Evolutionary conservation across 768 basidiomycete genomes (phyloP), one percentile per base, ranked within the genome.

Genomic region (Lactarius hengduanensis): DNA sequence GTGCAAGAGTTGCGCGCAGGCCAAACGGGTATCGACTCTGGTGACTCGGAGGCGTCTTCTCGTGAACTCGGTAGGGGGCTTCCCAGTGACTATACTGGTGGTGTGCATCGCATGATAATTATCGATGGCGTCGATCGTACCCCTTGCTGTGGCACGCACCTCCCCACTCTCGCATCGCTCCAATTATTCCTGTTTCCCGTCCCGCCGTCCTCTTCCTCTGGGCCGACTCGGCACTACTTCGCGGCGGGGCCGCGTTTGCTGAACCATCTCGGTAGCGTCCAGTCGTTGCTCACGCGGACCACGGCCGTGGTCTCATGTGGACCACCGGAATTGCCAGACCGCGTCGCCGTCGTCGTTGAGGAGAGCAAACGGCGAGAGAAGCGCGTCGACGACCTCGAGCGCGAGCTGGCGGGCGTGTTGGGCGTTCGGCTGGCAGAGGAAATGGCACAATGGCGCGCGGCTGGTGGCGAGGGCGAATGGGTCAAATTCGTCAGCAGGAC

Each of bases 91-190:
- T 92, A 92, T 71, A 86, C 87, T 8, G 90, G 89, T 4, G 88
- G 87, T 16, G 84, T 90, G 68, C 90, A 83, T 72, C 81, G 94
- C n/a, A 86, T 90, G 11, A 85, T 95, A 38, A 81, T 89, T 32
- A 96, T 97, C 61, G 90, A 94, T 60, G 87, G 86, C 15, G 79
- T 94, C 5, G 94, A 95, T 74, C 82, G 88, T 47, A 91, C 88
- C 74, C 89, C 89, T 86, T 92, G 92, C 76, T 91, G 90, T 63
- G 90, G 91, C 13, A 92, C 94, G 18, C 95, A 97, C 75, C 81
- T 89, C 61, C 90, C 93, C 7, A 86, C 86, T 61, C 82, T 95
- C 58, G 81, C 88, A 68, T 86, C 88, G 71, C 81, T 91, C 38
- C 86, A 91, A 71, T 77, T 92, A 60, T 88, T 91, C 78, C 76